A percentile compares a stretch with the other conserved stretches of the same genome.
Evolutionary conservation across 345 rosid species (phyloP).

Genomic region (Ceriops tagal): DNA sequence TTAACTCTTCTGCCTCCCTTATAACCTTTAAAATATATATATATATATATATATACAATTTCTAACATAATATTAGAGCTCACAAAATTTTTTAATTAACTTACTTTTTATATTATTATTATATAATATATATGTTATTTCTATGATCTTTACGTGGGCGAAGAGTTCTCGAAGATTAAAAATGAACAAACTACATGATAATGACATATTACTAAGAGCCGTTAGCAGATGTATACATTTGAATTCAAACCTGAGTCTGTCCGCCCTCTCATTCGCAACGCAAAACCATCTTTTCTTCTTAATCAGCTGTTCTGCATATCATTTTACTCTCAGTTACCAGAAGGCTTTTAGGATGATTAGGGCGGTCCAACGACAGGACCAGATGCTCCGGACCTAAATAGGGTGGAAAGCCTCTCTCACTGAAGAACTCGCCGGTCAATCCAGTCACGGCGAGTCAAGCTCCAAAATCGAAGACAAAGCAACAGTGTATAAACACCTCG

Average conservation of each 20-base stretch:
- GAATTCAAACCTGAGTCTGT: slow-evolving; percentile 43
- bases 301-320: no score
- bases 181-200: no score
- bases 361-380: slow-evolving; percentile 15
- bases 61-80: no score
- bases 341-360: not conserved
- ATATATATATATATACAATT: no score
- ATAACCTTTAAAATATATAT: no score
- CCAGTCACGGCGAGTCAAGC: not conserved
- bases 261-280: not conserved
- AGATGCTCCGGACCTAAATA: slow-evolving; percentile 29
- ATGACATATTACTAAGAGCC: slow-evolving; percentile 36
- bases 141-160: no score
- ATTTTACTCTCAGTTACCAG: not conserved
- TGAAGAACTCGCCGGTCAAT: slow-evolving; percentile 35
- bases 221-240: slow-evolving; percentile 50
- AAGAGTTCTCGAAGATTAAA: no score
- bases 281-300: not conserved
- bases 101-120: no score
- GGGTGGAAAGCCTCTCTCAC: slow-evolving; percentile 69
- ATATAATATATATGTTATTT: no score
- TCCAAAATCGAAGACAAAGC: slow-evolving; percentile 27
- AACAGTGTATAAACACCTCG: slow-evolving; percentile 14
- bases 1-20: no score
- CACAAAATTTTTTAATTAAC: no score